phyloP scores from a whole-genome alignment of 73 alveolate genomes.

The Tetrahymena borealis region DNA sequence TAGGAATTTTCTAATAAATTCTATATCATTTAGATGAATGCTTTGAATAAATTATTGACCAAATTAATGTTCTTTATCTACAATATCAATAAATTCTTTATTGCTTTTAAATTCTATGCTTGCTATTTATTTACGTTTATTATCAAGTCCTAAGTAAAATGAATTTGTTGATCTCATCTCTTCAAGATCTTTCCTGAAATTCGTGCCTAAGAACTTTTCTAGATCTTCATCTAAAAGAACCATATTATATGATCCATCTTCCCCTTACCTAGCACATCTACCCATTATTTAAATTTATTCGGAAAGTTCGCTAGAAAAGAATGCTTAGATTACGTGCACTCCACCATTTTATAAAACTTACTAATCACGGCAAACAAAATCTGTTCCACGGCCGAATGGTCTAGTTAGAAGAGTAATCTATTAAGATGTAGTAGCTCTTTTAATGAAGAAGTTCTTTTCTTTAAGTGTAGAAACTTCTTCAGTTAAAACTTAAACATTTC shows the following conservation, averaged over 20 bases:
- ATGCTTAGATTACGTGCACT: conserved; percentile 45
- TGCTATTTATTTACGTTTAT: background rate
- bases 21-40: background rate
- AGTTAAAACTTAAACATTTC: background rate
- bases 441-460: background rate
- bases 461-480: background rate
- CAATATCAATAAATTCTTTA: background rate
- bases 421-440: conserved; percentile 19
- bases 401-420: conserved; percentile 18
- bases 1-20: background rate
- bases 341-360: background rate
- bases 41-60: background rate
- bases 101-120: background rate
- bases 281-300: conserved; percentile 49
- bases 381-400: conserved; percentile 28
- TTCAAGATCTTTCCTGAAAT: background rate
- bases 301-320: conserved; percentile 14
- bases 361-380: background rate
- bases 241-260: conserved; percentile 28
- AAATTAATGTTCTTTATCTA: background rate
- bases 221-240: conserved; percentile 19
- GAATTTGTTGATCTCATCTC: background rate
- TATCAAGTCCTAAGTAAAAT: background rate
- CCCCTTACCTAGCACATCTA: conserved; percentile 43
- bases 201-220: background rate